Evolutionary conservation across 2,329 filamentous ascomycete species (phyloP), one percentile per base, ranked within the genome.

Genomic region (Hymenoscyphus fructigenus): DNA sequence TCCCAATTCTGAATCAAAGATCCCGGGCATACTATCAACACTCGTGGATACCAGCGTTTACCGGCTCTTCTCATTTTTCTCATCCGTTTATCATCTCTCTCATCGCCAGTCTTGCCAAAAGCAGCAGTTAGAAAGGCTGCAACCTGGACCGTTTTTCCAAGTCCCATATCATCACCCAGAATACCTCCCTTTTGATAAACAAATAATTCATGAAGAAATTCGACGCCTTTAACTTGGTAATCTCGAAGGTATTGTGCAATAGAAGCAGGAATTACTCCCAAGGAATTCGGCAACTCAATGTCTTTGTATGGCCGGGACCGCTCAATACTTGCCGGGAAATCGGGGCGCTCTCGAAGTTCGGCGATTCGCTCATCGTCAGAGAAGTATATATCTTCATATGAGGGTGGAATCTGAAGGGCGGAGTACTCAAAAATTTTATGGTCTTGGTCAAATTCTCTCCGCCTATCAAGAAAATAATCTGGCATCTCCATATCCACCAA

Each of bases 71-170:
- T 85, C 75, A 95, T 88, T 75, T 95, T 95, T 44, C 94, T 86
- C 90, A 98, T 93, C 23, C 92, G 84, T 75, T 96, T 96, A 3
- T 79, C 81, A 72, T 99, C 95, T 60, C 92, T 83, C 75, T 93
- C 90, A 71, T 97, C 94, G 0, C 89, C 94, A 0, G 91, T 96
- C 79, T 99, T 99, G 7, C 95, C 95, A 75, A 97, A 99, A 0
- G 93, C 93, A 0, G 88, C 92, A 0, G 92, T 91, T 26, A 99
- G 81, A 69, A 99, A 98, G 0, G 93, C 91, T 64, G 93, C 95
- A 29, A 99, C 92, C 76, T 99, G 95, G 2, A 99, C 92, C 0
- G 95, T 99, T 78, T 99, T 99, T 0, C 95, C 95, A 36, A 99
- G 78, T 23, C 95, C 95, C 95, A 99, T 99, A 73, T 99, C 95